phyloP scores from a whole-genome alignment of 306 rosid genomes.

The Quercus dentata region DNA sequence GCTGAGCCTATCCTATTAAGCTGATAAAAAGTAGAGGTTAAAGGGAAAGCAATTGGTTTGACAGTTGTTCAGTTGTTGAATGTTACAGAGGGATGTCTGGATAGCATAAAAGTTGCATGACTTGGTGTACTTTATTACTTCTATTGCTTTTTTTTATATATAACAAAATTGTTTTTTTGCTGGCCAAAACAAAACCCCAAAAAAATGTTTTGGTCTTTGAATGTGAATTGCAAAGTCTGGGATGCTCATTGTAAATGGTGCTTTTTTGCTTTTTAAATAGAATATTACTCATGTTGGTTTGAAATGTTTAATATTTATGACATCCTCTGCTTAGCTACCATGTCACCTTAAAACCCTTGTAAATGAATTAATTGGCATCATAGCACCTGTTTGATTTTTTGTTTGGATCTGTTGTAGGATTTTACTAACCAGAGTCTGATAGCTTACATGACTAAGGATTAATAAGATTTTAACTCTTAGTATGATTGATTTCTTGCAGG shows the following conservation, averaged over 20 bases:
- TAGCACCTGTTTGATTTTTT: neutral
- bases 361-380: neutral
- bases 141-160: neutral
- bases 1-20: neutral
- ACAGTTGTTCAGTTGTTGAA: neutral
- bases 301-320: neutral
- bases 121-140: neutral
- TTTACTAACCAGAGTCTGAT: constrained; percentile 6
- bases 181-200: neutral
- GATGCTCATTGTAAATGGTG: neutral
- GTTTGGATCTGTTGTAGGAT: neutral
- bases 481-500: constrained; percentile 58
- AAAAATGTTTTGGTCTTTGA: neutral
- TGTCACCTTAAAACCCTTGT: constrained; percentile 3
- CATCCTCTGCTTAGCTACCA: constrained; percentile 3
- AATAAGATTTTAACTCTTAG: constrained; percentile 24
- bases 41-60: neutral
- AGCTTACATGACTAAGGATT: constrained; percentile 1
- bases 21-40: neutral
- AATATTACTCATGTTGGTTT: neutral
- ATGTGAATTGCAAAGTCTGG: neutral
- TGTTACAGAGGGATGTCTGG: neutral
- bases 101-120: neutral
- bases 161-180: neutral
- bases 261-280: neutral